A percentile compares a stretch with the other conserved stretches of the same genome.
Evolutionary conservation across 371 early-diverging fungal species (phyloP).

Genomic region (Actinomortierella ambigua): DNA sequence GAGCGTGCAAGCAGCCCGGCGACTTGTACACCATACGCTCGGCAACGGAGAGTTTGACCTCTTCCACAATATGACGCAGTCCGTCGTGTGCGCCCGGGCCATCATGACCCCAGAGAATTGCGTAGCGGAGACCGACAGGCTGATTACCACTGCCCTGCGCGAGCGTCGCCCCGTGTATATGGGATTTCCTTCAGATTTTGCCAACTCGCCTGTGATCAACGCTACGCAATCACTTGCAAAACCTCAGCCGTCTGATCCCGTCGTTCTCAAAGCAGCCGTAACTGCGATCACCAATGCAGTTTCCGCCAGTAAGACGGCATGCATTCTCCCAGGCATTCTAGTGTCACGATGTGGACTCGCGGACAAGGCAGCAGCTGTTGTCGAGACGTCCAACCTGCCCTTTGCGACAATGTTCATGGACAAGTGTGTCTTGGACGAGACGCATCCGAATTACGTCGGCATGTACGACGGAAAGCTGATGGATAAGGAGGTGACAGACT

Average conservation of each 20-base stretch:
- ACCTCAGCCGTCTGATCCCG: slow-evolving; percentile 32
- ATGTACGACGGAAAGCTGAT: slow-evolving; percentile 47
- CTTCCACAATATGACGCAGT: too few relatives aligned
- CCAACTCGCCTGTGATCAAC: too few relatives aligned
- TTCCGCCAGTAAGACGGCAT: slow-evolving; percentile 44
- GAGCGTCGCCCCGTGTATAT: slow-evolving; percentile 48
- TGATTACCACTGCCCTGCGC: too few relatives aligned
- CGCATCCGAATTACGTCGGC: slow-evolving; percentile 45
- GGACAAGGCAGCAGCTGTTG: slow-evolving; percentile 39
- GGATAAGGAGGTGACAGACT: slow-evolving; percentile 33
- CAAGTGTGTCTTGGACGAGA: slow-evolving; percentile 51
- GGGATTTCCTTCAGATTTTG: slow-evolving; percentile 55
- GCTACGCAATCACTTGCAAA: too few relatives aligned
- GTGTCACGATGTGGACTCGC: slow-evolving; percentile 43
- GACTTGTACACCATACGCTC: slow-evolving; percentile 57
- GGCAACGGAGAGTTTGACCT: slow-evolving; percentile 58
- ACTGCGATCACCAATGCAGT: slow-evolving; percentile 36
- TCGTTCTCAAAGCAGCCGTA: slow-evolving; percentile 15
- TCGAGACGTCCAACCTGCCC: slow-evolving; percentile 48
- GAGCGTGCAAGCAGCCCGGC: slow-evolving; percentile 40
- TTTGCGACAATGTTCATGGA: slow-evolving; percentile 54
- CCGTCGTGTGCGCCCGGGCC: too few relatives aligned
- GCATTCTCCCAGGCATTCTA: slow-evolving; percentile 54
- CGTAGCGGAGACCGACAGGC: too few relatives aligned
- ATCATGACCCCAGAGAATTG: too few relatives aligned